These are phyloP conservation scores for Penicillium janthinellum DNA, from an alignment of 2,329 filamentous ascomycete species.

Conservation along the genomic window DNA sequence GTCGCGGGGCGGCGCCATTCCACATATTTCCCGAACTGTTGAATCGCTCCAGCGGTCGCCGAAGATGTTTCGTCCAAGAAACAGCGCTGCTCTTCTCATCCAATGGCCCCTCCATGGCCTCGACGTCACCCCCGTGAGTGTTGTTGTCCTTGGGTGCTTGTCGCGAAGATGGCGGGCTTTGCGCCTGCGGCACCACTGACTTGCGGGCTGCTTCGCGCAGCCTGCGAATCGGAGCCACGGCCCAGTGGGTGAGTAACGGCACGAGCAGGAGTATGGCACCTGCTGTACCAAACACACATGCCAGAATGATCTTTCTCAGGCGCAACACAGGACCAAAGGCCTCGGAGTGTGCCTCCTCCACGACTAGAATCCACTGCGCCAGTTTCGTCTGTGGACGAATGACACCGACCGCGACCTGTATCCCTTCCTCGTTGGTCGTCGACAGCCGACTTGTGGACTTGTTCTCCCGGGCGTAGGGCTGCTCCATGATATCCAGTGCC, in stretches of 20 bases:
- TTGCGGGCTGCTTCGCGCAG: constrained; percentile 75
- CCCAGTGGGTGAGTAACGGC: constrained; percentile 78
- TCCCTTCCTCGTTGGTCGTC: constrained; percentile 71
- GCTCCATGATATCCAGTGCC: constrained; percentile 61
- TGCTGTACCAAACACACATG: constrained; percentile 80
- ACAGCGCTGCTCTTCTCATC: constrained; percentile 17
- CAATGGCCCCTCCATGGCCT: constrained; percentile 5
- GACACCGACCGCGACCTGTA: constrained; percentile 75
- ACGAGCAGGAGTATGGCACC: constrained; percentile 72
- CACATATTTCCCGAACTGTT: constrained; percentile 9
- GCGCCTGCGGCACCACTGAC: constrained; percentile 63
- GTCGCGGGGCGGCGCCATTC: background rate
- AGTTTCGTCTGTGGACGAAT: constrained; percentile 68
- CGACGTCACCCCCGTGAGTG: background rate
- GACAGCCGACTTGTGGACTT: constrained; percentile 70
- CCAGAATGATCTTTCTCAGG: constrained; percentile 77
- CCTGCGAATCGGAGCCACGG: constrained; percentile 76
- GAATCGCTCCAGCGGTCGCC: constrained; percentile 11
- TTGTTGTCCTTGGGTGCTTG: background rate
- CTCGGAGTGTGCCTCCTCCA: constrained; percentile 74
- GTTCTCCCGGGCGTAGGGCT: constrained; percentile 55
- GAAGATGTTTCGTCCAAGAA: constrained; percentile 20
- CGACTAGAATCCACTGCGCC: constrained; percentile 79
- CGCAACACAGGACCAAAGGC: constrained; percentile 74
- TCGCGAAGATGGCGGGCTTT: constrained; percentile 18